These are phyloP conservation scores for Talaromyces verruculosus DNA, from an alignment of 2,329 filamentous ascomycete genomes.

Conservation along the genomic window DNA sequence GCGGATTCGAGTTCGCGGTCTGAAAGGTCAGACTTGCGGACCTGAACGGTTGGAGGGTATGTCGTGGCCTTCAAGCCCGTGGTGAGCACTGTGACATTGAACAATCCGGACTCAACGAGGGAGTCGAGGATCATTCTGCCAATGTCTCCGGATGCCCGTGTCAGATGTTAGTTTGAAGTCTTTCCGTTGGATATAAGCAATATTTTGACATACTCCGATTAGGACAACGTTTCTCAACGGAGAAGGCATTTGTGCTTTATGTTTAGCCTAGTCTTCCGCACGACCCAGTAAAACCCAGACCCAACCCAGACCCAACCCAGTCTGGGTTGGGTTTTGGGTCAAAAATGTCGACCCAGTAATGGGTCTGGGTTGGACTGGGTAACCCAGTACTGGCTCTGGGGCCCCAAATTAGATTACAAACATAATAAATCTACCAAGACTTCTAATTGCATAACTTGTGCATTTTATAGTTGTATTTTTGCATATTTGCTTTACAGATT, in stretches of 20 bases:
- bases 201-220: background rate
- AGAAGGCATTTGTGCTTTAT: background rate
- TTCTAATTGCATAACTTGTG: too few relatives aligned
- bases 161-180: background rate
- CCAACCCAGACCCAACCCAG: too few relatives aligned
- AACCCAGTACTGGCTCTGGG: too few relatives aligned
- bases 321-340: too few relatives aligned
- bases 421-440: too few relatives aligned
- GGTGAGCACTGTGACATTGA: slow-evolving; percentile 29
- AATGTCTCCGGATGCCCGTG: slow-evolving; percentile 24
- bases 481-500: too few relatives aligned
- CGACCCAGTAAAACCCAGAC: too few relatives aligned
- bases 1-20: slow-evolving; percentile 26
- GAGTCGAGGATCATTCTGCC: slow-evolving; percentile 27
- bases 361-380: too few relatives aligned
- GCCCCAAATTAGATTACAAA: too few relatives aligned
- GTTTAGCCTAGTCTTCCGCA: too few relatives aligned
- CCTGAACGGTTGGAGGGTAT: slow-evolving; percentile 19
- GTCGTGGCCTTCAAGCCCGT: slow-evolving; percentile 23
- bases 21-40: slow-evolving; percentile 31
- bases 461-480: too few relatives aligned
- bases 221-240: background rate
- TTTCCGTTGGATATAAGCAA: background rate
- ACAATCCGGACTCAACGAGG: slow-evolving; percentile 22
- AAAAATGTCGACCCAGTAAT: too few relatives aligned